phyloP scores from a whole-genome alignment of 2,329 filamentous ascomycete genomes.

The Myriosclerotinia curreyana region DNA sequence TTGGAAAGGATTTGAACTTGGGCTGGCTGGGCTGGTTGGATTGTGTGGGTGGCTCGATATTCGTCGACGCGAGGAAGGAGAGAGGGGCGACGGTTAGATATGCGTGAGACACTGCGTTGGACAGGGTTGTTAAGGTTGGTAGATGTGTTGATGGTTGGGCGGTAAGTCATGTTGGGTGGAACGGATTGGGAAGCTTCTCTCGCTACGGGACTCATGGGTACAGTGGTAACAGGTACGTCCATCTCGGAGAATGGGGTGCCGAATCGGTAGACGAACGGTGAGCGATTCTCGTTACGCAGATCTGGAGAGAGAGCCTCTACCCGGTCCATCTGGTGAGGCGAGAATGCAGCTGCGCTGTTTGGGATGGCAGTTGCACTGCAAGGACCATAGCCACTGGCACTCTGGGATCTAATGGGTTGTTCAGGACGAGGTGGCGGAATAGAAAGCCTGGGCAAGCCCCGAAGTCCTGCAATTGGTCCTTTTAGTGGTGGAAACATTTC shows the following conservation, averaged over 20 bases:
- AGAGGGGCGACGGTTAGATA: conserved; percentile 62
- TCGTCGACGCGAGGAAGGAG: conserved; percentile 70
- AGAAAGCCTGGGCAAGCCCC: conserved; percentile 59
- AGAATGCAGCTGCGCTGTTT: conserved; percentile 39
- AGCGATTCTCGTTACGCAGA: conserved; percentile 48
- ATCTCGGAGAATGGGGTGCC: conserved; percentile 88
- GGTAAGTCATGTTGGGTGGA: conserved; percentile 87
- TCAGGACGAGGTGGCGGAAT: conserved; percentile 48
- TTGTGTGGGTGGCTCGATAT: conserved; percentile 45
- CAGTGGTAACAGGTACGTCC: conserved; percentile 77
- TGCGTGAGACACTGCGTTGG: conserved; percentile 41
- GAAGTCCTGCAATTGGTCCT: conserved; percentile 53
- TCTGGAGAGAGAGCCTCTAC: conserved; percentile 53
- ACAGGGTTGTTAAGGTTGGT: conserved; percentile 24
- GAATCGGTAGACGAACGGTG: conserved; percentile 67
- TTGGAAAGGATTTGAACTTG: background rate
- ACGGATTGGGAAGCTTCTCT: conserved; percentile 86
- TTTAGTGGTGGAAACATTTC: conserved; percentile 53
- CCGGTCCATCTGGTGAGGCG: conserved; percentile 53
- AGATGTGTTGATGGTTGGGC: conserved; percentile 39
- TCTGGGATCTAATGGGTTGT: conserved; percentile 37
- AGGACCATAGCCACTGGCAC: conserved; percentile 28
- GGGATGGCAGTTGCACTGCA: conserved; percentile 22
- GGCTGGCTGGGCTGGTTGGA: background rate
- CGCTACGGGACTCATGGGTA: conserved; percentile 67